Percentiles rank a stretch among this genome's conserved stretches.
Evolutionary conservation across 1,284 basidiomycete genomes (phyloP).

Genomic region (Ganoderma boninense): DNA sequence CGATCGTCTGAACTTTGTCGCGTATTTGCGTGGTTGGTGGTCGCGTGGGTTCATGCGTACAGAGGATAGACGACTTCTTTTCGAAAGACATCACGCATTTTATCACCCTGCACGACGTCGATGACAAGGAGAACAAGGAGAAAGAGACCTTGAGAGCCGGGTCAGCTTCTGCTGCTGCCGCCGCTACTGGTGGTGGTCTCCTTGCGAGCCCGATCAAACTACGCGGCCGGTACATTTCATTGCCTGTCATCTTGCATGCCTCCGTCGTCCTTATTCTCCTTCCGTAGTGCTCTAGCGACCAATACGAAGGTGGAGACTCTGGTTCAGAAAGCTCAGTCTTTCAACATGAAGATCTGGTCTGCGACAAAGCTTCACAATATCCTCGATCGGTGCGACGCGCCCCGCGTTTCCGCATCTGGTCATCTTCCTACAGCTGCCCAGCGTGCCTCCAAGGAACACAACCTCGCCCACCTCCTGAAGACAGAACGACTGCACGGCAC

Average conservation of each 20-base stretch:
- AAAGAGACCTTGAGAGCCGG: constrained; percentile 35
- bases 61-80: constrained; percentile 90
- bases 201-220: constrained; percentile 75
- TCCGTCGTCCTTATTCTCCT: not conserved
- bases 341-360: constrained; percentile 92
- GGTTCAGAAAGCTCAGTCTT: constrained; percentile 78
- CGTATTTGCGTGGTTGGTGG: not conserved
- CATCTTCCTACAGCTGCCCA: constrained; percentile 38
- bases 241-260: not conserved
- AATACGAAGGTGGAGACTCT: constrained; percentile 52
- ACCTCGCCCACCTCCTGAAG: constrained; percentile 78
- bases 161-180: not conserved
- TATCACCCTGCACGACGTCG: constrained; percentile 63
- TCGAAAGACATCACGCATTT: constrained; percentile 88
- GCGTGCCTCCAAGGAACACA: constrained; percentile 41
- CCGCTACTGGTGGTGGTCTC: constrained; percentile 29
- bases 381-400: constrained; percentile 64
- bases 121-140: constrained; percentile 71
- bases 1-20: constrained; percentile 7
- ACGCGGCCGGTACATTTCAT: constrained; percentile 58
- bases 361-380: constrained; percentile 80
- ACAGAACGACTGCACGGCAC: constrained; percentile 91
- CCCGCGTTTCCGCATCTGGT: constrained; percentile 35
- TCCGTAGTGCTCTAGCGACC: constrained; percentile 11
- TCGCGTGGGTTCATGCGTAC: constrained; percentile 7